Percentiles rank a stretch among this genome's conserved stretches.
phyloP scores from a whole-genome alignment of 148 eudicot genomes.

The Chenopodium album region DNA sequence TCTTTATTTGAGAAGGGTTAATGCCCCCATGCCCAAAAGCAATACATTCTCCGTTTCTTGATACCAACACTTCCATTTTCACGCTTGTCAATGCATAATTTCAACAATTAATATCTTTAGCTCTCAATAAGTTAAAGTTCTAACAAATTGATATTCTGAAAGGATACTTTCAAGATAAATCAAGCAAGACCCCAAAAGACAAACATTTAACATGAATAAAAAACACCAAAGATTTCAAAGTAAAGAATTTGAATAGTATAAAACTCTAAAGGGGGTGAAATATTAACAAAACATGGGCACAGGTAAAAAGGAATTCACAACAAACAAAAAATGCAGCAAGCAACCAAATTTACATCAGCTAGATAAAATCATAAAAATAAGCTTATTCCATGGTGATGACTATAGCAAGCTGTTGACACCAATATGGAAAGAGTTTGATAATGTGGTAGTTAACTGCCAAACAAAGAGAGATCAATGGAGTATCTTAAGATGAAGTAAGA shows the following conservation, averaged over 20 bases:
- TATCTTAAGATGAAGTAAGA: background rate
- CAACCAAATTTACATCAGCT: background rate
- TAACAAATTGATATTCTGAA: too few relatives aligned
- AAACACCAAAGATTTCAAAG: too few relatives aligned
- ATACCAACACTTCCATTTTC: too few relatives aligned
- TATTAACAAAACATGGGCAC: background rate
- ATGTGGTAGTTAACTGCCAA: background rate
- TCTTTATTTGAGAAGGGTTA: too few relatives aligned
- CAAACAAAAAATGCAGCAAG: background rate
- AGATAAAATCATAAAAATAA: background rate
- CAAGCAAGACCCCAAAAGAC: too few relatives aligned
- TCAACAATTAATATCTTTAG: too few relatives aligned
- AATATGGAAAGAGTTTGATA: background rate
- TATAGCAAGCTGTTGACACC: background rate
- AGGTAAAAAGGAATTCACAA: background rate
- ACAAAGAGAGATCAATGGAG: background rate
- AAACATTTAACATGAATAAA: too few relatives aligned
- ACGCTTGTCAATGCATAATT: too few relatives aligned
- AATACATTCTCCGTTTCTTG: background rate
- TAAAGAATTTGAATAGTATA: too few relatives aligned
- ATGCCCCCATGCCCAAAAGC: slow-evolving; percentile 2
- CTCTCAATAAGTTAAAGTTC: too few relatives aligned
- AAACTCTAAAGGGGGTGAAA: too few relatives aligned
- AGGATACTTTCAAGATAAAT: too few relatives aligned
- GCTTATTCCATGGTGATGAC: background rate